Evolutionary conservation across 2,329 filamentous ascomycete species (phyloP).

Genomic region (Samsoniella hepiali): DNA sequence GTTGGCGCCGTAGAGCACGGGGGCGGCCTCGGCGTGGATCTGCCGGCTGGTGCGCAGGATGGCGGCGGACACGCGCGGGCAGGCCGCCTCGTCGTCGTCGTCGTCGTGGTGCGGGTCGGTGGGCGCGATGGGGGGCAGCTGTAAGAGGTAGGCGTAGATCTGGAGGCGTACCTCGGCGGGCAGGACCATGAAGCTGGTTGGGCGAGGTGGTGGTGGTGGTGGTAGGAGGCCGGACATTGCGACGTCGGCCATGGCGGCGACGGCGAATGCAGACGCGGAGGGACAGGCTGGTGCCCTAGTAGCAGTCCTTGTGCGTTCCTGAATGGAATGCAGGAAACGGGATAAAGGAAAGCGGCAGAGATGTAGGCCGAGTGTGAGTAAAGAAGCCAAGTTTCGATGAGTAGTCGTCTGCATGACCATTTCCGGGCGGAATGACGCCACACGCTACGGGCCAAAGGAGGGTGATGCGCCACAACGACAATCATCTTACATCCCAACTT

Average conservation of each 20-base stretch:
- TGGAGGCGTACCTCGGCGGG: constrained; percentile 46
- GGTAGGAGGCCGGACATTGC: not conserved
- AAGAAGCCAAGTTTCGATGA: not conserved
- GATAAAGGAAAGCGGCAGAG: not conserved
- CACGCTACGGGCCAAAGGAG: not conserved
- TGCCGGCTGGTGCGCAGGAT: constrained; percentile 42
- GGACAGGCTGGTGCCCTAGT: too few species aligned
- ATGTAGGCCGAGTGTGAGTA: not conserved
- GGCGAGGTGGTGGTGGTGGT: not conserved
- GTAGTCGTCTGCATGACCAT: not conserved
- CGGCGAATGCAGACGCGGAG: too few species aligned
- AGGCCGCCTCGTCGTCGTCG: too few species aligned
- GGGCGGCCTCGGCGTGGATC: constrained; percentile 39
- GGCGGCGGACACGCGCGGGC: constrained; percentile 21
- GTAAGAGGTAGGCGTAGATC: constrained; percentile 43
- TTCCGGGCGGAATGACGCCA: constrained; percentile 3
- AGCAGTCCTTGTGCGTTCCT: too few species aligned
- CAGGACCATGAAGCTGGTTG: constrained; percentile 35
- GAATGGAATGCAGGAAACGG: too few species aligned
- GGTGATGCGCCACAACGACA: not conserved
- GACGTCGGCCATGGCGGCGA: not conserved
- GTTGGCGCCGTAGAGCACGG: constrained; percentile 43
- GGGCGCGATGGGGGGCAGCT: constrained; percentile 27
- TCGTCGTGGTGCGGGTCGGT: constrained; percentile 8
- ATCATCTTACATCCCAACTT: too few species aligned